These are phyloP conservation scores for Hymenoscyphus fructigenus DNA, from an alignment of 2,329 filamentous ascomycete genomes.

Conservation along the genomic window DNA sequence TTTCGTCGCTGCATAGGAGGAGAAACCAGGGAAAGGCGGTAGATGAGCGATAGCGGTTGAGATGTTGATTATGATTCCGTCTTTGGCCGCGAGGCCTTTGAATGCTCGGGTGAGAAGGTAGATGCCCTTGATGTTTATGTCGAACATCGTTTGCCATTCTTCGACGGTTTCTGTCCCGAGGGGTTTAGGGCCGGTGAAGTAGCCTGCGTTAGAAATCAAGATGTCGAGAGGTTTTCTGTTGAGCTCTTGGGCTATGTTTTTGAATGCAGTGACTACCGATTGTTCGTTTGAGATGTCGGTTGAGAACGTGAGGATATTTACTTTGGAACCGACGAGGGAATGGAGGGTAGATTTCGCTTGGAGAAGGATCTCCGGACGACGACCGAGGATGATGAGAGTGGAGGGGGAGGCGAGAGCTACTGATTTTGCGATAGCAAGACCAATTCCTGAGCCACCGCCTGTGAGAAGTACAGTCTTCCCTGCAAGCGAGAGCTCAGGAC, in stretches of 20 bases:
- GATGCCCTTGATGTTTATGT: not conserved
- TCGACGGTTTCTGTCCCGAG: not conserved
- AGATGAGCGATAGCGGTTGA: not conserved
- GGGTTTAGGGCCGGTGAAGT: not conserved
- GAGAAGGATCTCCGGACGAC: not conserved
- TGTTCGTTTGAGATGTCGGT: not conserved
- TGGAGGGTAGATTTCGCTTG: not conserved
- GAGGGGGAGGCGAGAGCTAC: not conserved
- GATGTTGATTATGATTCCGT: not conserved
- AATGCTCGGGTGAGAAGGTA: not conserved
- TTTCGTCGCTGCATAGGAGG: not conserved
- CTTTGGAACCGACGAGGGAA: not conserved
- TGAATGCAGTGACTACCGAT: not conserved
- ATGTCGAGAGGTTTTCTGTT: not conserved
- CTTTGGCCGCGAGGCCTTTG: not conserved
- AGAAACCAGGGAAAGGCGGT: not conserved
- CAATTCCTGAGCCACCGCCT: conserved; percentile 34
- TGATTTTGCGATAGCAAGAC: not conserved
- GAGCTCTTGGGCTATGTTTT: not conserved
- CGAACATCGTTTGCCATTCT: not conserved
- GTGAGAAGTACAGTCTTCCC: conserved; percentile 45
- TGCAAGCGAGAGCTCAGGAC: conserved; percentile 41
- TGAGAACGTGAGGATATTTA: not conserved
- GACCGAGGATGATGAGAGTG: not conserved
- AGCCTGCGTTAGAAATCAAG: not conserved